Conservation (phyloP, 2,329 filamentous ascomycete genomes). For the Talaromyces sp. region DNA sequence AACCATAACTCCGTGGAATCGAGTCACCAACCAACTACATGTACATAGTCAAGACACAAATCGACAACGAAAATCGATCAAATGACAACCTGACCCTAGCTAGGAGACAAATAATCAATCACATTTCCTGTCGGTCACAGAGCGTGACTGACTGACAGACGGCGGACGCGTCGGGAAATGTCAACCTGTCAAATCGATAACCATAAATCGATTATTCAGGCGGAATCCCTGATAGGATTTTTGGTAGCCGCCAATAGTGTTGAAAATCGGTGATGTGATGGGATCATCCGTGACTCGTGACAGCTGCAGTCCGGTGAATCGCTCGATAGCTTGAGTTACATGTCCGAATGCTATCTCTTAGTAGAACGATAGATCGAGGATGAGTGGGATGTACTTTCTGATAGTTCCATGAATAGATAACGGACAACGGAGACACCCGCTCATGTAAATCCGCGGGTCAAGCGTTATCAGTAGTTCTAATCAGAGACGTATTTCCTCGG, state of each 20-base stretch:
- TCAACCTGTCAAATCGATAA: background rate
- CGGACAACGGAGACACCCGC: background rate
- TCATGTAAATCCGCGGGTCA: background rate
- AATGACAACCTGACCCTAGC: background rate
- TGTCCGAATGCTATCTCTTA: background rate
- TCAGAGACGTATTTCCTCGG: background rate
- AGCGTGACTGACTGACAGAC: background rate
- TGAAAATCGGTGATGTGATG: background rate
- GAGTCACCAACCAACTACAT: background rate
- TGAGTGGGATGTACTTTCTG: background rate
- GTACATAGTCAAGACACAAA: background rate
- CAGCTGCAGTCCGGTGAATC: background rate
- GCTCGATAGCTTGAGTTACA: background rate
- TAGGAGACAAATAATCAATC: background rate
- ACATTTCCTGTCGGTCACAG: background rate
- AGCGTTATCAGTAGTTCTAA: background rate
- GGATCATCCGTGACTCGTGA: background rate
- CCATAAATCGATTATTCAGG: background rate
- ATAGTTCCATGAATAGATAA: background rate
- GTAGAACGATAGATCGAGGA: background rate
- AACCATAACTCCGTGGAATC: slow-evolving; percentile 1
- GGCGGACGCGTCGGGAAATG: background rate
- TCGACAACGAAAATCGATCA: background rate
- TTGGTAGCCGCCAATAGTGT: background rate
- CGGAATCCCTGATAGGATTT: background rate